Conservation (phyloP, 441 rosid species). For the Mallotus japonicus region DNA sequence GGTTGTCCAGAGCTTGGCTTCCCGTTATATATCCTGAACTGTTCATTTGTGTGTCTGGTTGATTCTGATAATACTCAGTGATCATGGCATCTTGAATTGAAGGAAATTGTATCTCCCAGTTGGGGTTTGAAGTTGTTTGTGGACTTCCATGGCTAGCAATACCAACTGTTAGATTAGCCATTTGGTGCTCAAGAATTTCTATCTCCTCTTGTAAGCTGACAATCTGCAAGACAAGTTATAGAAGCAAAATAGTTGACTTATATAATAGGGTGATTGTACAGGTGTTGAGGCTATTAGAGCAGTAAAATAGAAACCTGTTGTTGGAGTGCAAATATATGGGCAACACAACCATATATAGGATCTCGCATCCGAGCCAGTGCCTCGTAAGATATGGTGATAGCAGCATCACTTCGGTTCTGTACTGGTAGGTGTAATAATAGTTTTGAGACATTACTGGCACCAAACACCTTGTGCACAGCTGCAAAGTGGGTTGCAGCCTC, state of each 20-base stretch:
- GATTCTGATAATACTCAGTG: conserved; percentile 42
- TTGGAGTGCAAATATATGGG: conserved; percentile 84
- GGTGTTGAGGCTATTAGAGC: neutral
- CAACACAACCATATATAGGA: conserved; percentile 84
- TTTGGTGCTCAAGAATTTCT: conserved; percentile 57
- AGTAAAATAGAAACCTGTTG: conserved; percentile 60
- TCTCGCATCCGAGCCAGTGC: conserved; percentile 84
- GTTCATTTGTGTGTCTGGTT: conserved; percentile 31
- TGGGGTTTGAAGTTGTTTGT: conserved; percentile 27
- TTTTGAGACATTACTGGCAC: conserved; percentile 94
- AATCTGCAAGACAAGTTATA: conserved; percentile 48
- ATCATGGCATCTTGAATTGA: conserved; percentile 36
- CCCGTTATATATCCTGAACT: conserved; percentile 26
- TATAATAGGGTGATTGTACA: neutral
- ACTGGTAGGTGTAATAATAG: conserved; percentile 65
- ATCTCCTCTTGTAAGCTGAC: conserved; percentile 71
- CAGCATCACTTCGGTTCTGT: conserved; percentile 62
- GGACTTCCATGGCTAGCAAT: conserved; percentile 29
- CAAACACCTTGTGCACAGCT: conserved; percentile 94
- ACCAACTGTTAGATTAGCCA: conserved; percentile 43
- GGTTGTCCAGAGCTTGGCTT: conserved; percentile 28
- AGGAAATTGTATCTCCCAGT: conserved; percentile 26
- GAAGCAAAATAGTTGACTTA: conserved; percentile 7
- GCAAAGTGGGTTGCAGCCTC: conserved; percentile 79
- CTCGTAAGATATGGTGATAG: conserved; percentile 76